Percentiles rank a stretch among this genome's conserved stretches.
These are phyloP conservation scores for Apophysomyces variabilis DNA, from an alignment of 371 early-diverging fungal species.

Conservation along the genomic window DNA sequence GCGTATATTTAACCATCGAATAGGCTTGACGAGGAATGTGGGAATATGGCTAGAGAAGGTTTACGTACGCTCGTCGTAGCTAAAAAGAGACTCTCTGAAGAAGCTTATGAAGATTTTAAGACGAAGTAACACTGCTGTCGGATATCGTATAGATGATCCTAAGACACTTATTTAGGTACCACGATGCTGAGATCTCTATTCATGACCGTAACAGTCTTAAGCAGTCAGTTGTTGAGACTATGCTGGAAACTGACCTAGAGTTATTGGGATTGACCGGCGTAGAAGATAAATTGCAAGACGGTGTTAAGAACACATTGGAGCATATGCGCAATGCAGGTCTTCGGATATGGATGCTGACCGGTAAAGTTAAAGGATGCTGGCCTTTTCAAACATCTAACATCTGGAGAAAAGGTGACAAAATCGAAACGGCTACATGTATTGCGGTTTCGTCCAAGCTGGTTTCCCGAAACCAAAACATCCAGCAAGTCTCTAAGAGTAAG, in stretches of 20 bases:
- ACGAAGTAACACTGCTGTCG: constrained; percentile 30
- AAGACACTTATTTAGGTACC: constrained; percentile 48
- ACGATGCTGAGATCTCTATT: constrained; percentile 77
- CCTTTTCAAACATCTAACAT: background rate
- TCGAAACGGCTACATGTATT: constrained; percentile 99
- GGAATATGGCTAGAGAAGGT: constrained; percentile 99
- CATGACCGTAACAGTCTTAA: constrained; percentile 75
- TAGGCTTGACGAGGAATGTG: constrained; percentile 96
- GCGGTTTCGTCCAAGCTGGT: constrained; percentile 95
- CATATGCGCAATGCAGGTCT: constrained; percentile 95
- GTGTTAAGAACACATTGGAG: constrained; percentile 93
- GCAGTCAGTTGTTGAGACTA: constrained; percentile 67
- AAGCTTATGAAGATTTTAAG: constrained; percentile 75
- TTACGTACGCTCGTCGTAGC: constrained; percentile 98
- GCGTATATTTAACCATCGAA: background rate
- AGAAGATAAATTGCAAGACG: constrained; percentile 98
- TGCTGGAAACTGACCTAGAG: constrained; percentile 89
- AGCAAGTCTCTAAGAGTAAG: constrained; percentile 73
- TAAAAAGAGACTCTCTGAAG: constrained; percentile 80
- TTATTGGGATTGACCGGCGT: constrained; percentile 99
- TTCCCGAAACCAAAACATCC: constrained; percentile 85
- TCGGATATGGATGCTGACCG: constrained; percentile 99
- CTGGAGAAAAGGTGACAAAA: constrained; percentile 87
- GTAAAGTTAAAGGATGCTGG: constrained; percentile 15
- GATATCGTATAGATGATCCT: background rate